phyloP scores from a whole-genome alignment of 768 basidiomycete genomes.

The Mycena kentingensis region DNA sequence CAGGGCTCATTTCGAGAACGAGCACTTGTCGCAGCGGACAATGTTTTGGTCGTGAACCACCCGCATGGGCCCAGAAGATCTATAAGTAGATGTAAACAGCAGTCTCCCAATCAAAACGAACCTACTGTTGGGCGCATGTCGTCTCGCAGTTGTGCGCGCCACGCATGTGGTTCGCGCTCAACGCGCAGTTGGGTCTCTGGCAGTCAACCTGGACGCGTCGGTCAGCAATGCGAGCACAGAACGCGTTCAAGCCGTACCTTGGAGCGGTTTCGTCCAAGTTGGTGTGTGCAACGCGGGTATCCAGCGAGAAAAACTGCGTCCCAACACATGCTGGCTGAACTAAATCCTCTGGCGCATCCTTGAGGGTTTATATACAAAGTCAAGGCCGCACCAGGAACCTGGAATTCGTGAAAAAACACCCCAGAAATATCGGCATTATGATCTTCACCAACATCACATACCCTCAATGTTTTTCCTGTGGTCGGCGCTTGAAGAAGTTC shows the following conservation, averaged over 20 bases:
- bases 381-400: background rate
- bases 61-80: slow-evolving; percentile 11
- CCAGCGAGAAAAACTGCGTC: background rate
- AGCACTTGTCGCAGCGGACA: slow-evolving; percentile 17
- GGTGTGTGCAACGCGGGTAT: background rate
- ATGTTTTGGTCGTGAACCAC: slow-evolving; percentile 13
- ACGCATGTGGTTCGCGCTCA: slow-evolving; percentile 39
- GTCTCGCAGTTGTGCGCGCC: slow-evolving; percentile 38
- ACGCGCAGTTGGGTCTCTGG: slow-evolving; percentile 37
- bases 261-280: slow-evolving; percentile 22
- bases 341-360: background rate
- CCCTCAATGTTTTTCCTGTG: background rate
- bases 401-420: background rate
- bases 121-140: slow-evolving; percentile 42
- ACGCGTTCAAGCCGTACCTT: slow-evolving; percentile 18
- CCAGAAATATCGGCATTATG: background rate
- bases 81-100: background rate
- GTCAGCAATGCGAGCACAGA: background rate
- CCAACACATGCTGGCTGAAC: background rate
- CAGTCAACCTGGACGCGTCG: slow-evolving; percentile 49
- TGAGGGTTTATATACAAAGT: background rate
- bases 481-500: slow-evolving; percentile 5
- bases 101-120: background rate
- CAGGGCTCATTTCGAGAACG: background rate
- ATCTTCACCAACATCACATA: background rate